Conservation (phyloP, 2,329 filamentous ascomycete species). For the Blumeria hordei region DNA sequence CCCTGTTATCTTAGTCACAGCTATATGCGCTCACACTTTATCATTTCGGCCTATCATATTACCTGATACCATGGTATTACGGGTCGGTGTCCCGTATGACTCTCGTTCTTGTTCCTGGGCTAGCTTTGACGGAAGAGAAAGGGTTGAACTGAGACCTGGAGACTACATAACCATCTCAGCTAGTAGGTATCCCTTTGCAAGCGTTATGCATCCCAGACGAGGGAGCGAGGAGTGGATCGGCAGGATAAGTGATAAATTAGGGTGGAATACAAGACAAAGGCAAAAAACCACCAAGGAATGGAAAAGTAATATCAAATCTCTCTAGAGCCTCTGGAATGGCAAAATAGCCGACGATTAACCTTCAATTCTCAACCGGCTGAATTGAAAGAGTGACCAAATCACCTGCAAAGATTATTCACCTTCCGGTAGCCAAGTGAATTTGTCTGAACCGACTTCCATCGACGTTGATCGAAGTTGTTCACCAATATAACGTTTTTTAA, state of each 20-base stretch:
- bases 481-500: too few relatives aligned
- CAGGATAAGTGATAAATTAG: constrained; percentile 53
- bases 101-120: constrained; percentile 80
- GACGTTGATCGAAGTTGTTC: too few relatives aligned
- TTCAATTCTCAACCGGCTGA: too few relatives aligned
- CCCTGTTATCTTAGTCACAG: constrained; percentile 80
- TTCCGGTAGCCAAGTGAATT: too few relatives aligned
- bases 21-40: constrained; percentile 84
- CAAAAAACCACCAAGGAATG: constrained; percentile 36
- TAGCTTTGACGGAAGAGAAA: constrained; percentile 88
- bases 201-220: constrained; percentile 43
- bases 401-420: too few relatives aligned
- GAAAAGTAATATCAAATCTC: constrained; percentile 1
- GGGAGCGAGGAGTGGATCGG: constrained; percentile 62
- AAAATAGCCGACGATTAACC: too few relatives aligned
- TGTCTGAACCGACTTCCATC: too few relatives aligned
- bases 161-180: constrained; percentile 74
- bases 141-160: constrained; percentile 52
- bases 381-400: too few relatives aligned
- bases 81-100: constrained; percentile 85
- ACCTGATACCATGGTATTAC: constrained; percentile 82
- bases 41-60: constrained; percentile 93
- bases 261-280: constrained; percentile 60
- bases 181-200: constrained; percentile 57
- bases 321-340: too few relatives aligned